phyloP scores from a whole-genome alignment of 2,329 filamentous ascomycete genomes.

The Monilinia vaccinii-corymbosi region DNA sequence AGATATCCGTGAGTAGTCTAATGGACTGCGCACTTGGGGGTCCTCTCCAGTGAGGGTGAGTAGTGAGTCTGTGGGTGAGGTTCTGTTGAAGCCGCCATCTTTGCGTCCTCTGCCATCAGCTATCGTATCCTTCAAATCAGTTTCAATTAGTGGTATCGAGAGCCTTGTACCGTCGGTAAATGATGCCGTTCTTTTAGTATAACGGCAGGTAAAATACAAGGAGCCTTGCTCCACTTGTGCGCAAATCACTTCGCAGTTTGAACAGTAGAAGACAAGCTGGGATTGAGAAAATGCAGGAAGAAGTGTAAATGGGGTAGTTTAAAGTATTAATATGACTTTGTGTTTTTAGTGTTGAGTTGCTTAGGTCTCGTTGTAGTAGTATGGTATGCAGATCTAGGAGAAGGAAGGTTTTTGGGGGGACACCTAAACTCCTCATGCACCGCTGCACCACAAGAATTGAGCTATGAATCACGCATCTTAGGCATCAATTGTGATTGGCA shows the following conservation, averaged over 20 bases:
- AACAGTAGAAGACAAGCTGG: not conserved
- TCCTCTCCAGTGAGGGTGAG: not conserved
- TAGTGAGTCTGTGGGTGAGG: too few species aligned
- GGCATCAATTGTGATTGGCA: not conserved
- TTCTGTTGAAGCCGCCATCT: not conserved
- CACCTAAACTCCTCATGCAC: not conserved
- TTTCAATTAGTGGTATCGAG: not conserved
- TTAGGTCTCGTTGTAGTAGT: not conserved
- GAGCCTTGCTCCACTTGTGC: not conserved
- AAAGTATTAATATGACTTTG: not conserved
- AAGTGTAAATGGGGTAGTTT: not conserved
- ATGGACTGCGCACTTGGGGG: not conserved
- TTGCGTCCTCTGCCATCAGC: not conserved
- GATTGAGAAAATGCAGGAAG: not conserved
- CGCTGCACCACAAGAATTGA: not conserved
- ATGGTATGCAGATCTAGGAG: not conserved
- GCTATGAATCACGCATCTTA: not conserved
- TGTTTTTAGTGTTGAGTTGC: not conserved
- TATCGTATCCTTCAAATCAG: not conserved
- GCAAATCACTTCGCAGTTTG: not conserved
- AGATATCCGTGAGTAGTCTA: not conserved
- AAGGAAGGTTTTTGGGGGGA: not conserved
- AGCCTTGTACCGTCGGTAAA: not conserved
- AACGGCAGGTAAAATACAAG: not conserved
- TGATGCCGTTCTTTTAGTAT: not conserved